phyloP scores from a whole-genome alignment of 163 green algal species.

The Scenedesmus sp. region DNA sequence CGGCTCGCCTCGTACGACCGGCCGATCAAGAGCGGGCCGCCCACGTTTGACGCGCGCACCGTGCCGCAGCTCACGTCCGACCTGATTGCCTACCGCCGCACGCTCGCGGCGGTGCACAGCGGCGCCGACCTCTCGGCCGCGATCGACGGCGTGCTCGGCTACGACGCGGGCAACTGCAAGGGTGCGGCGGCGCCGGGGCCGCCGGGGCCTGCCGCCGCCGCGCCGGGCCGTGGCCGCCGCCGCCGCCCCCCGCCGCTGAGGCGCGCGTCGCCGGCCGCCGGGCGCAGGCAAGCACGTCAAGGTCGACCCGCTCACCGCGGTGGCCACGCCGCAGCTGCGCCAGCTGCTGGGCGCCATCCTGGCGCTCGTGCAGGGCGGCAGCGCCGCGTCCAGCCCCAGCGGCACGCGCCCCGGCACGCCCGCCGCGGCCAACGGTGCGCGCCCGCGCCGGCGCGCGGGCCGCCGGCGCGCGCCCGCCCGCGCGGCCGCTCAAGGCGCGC shows the following conservation, averaged over 20 bases:
- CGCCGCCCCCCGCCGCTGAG: no score
- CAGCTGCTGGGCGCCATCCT: slow-evolving; percentile 50
- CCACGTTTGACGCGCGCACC: slow-evolving; percentile 62
- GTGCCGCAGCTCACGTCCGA: slow-evolving; percentile 56
- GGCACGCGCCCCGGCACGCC: slow-evolving; percentile 9
- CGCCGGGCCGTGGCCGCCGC: no score
- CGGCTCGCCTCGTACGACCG: slow-evolving; percentile 73
- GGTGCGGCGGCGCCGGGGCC: background rate
- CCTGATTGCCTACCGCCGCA: slow-evolving; percentile 68
- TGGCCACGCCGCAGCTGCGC: slow-evolving; percentile 51
- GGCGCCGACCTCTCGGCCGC: slow-evolving; percentile 74
- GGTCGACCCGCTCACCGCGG: slow-evolving; percentile 50
- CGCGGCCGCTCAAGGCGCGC: no score
- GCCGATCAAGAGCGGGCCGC: slow-evolving; percentile 65
- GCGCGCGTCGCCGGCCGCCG: no score
- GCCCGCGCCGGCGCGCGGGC: no score
- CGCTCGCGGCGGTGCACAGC: slow-evolving; percentile 69
- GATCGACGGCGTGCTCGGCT: slow-evolving; percentile 68
- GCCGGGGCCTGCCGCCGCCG: background rate
- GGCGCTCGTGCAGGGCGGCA: slow-evolving; percentile 49
- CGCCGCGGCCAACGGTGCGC: no score
- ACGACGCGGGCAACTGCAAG: slow-evolving; percentile 42
- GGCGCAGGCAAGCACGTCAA: slow-evolving; percentile 54
- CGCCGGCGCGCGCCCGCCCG: no score
- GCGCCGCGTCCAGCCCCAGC: background rate